Percentiles rank a stretch among this genome's conserved stretches.
These are phyloP conservation scores for Herpetospermum pedunculosum DNA, from an alignment of 306 rosid genomes.

Conservation along the genomic window DNA sequence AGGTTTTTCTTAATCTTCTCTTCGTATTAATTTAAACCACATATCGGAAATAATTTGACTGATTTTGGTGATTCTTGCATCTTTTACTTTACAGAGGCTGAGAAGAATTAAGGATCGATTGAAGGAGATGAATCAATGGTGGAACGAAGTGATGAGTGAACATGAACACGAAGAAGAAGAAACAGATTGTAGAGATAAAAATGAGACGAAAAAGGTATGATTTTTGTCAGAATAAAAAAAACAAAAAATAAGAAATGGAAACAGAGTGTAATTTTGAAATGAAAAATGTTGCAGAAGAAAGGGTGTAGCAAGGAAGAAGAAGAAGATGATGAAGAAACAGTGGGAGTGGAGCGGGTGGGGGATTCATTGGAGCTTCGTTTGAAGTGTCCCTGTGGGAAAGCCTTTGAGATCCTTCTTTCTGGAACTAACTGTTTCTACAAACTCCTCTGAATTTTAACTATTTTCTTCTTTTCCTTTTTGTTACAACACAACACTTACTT, in stretches of 20 bases:
- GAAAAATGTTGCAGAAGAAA: neutral
- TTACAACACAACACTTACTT: no score
- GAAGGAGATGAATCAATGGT: slow-evolving; percentile 14
- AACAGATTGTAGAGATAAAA: neutral
- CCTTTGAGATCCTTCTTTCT: slow-evolving; percentile 1
- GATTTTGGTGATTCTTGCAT: neutral
- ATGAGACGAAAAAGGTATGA: neutral
- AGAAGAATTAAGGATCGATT: slow-evolving; percentile 6
- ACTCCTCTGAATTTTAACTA: no score
- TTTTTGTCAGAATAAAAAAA: no score
- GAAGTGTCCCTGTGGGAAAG: slow-evolving; percentile 7
- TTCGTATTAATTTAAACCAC: neutral
- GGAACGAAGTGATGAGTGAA: slow-evolving; percentile 2
- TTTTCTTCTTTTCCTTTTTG: no score
- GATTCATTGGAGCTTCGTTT: slow-evolving; percentile 6
- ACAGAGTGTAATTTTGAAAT: neutral
- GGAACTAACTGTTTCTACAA: slow-evolving; percentile 12
- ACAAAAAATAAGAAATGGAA: no score
- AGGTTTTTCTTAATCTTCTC: neutral
- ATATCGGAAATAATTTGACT: neutral
- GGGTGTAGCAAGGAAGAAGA: no score
- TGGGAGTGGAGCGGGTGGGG: slow-evolving; percentile 10
- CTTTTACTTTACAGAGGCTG: no score
- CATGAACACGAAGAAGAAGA: neutral
- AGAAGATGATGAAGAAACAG: slow-evolving; percentile 5